Evolutionary conservation across 1,284 basidiomycete genomes (phyloP).

Genomic region (Cryptococcus sp.): DNA sequence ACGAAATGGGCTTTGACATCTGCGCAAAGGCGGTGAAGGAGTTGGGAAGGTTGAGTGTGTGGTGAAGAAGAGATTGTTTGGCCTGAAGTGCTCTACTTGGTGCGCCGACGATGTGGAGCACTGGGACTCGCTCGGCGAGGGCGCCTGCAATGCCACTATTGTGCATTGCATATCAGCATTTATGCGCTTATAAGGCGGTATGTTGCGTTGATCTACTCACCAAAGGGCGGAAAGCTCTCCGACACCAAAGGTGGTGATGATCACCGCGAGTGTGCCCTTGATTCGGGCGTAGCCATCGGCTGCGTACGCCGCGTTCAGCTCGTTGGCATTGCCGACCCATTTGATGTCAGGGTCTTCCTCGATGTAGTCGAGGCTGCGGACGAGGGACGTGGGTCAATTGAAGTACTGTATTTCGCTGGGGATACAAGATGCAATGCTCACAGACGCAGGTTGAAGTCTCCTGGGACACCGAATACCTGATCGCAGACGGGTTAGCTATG

Average conservation of each 20-base stretch:
- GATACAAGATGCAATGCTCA: conserved; percentile 1
- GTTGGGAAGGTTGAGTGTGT: conserved; percentile 79
- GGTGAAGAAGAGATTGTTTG: conserved; percentile 68
- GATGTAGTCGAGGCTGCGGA: conserved; percentile 64
- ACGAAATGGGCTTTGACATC: conserved; percentile 74
- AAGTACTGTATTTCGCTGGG: neutral
- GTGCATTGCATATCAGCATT: neutral
- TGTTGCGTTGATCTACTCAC: conserved; percentile 18
- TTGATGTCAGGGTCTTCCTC: conserved; percentile 76
- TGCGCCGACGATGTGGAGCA: conserved; percentile 87
- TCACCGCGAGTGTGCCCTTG: conserved; percentile 71
- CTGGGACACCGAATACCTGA: conserved; percentile 80
- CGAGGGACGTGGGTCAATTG: neutral
- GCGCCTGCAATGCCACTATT: conserved; percentile 56
- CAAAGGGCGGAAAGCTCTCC: conserved; percentile 80
- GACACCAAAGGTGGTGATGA: conserved; percentile 80
- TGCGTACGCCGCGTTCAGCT: conserved; percentile 85
- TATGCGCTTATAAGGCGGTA: too few species aligned
- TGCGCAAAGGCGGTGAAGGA: conserved; percentile 74
- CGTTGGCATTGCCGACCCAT: conserved; percentile 92
- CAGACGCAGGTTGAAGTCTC: conserved; percentile 73
- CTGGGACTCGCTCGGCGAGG: conserved; percentile 81
- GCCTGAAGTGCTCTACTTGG: conserved; percentile 59
- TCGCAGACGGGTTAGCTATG: neutral
- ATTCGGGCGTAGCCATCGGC: conserved; percentile 91